Base-by-base conservation (phyloP, 352 stramenopile genomes). In the Phytophthora ramorum region DNA sequence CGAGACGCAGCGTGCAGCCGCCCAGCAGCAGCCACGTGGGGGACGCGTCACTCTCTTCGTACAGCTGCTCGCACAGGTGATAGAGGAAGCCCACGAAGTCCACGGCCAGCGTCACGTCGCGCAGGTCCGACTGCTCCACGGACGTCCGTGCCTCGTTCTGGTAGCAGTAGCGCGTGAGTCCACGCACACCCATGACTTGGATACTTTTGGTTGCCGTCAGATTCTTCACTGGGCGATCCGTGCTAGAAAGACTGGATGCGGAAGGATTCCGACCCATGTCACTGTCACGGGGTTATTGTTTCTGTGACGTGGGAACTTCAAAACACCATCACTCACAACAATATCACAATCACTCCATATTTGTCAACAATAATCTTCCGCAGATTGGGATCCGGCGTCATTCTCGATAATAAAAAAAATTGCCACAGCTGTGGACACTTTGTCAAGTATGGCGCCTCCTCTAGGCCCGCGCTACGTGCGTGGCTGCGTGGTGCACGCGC, bases 51-150 rank as follows among this genome's bases (percentile, higher is more conserved):
- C n/a, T 47, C 46, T 91, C 65, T 6, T 64, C 37, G 49, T 63
- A 83, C 19, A 94, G 46, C 32, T 82, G 63, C 17, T 94, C 76
- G 56, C 86, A 96, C 16, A 89, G 49, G 51, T 83, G 72, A 57
- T 88, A 92, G 28, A 93, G 76, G 60, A 94, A 94, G 17, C 85
- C 87, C 19, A 89, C 81, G 54, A 92, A 90, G 62, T 96, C 87
- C 41, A 96, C 85, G 14, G 85, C 87, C 4, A 96, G 77, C 30
- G 87, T 94, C 48, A 89, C 76, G 52, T 91, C 83, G 17, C 58
- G 61, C 28, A 93, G 73, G 10, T 85, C 66, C 4, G 41, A 28
- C 50, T 61, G 58, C 19, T 63, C 48, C 9, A 63, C 65, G 8
- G 85, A 89, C 48, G 76, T 80, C 22, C 38, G 37, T 26, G 69